A percentile compares a stretch with the other conserved stretches of the same genome.
Evolutionary conservation across 179 eudicot genomes (phyloP).

Genomic region (Silene vulgaris): DNA sequence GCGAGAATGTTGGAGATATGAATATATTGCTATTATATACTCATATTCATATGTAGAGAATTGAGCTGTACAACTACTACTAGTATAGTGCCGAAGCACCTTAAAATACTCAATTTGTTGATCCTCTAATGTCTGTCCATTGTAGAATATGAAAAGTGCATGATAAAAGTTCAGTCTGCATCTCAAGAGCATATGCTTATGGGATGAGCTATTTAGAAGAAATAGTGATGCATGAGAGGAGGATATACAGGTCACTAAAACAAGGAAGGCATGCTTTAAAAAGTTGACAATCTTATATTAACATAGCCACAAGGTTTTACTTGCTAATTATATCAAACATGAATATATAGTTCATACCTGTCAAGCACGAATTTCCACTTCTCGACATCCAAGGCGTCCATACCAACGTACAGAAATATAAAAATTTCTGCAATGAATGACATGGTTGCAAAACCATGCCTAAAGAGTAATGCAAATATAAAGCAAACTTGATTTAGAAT

Average conservation of each 20-base stretch:
- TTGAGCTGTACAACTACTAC: not conserved
- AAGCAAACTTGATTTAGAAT: slow-evolving; percentile 2
- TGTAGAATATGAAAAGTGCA: not conserved
- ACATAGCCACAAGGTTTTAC: not conserved
- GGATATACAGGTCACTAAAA: not conserved
- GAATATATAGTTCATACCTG: slow-evolving; percentile 18
- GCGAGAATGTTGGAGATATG: no score
- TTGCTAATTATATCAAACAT: not conserved
- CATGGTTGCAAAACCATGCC: slow-evolving; percentile 68
- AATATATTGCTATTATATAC: not conserved
- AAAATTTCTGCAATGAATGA: slow-evolving; percentile 61
- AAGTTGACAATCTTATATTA: no score
- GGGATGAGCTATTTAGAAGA: not conserved
- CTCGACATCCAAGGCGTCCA: slow-evolving; percentile 68
- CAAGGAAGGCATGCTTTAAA: no score
- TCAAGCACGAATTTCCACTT: slow-evolving; percentile 41
- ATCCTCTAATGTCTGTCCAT: not conserved
- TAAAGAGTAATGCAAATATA: slow-evolving; percentile 15
- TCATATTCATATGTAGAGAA: not conserved
- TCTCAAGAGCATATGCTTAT: not conserved
- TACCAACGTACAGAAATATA: slow-evolving; percentile 63
- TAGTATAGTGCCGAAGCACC: no score
- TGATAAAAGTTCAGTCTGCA: not conserved
- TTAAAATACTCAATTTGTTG: no score
- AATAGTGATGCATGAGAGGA: not conserved